phyloP scores from a whole-genome alignment of 2,329 filamentous ascomycete genomes.

The Xylariaceae sp. region DNA sequence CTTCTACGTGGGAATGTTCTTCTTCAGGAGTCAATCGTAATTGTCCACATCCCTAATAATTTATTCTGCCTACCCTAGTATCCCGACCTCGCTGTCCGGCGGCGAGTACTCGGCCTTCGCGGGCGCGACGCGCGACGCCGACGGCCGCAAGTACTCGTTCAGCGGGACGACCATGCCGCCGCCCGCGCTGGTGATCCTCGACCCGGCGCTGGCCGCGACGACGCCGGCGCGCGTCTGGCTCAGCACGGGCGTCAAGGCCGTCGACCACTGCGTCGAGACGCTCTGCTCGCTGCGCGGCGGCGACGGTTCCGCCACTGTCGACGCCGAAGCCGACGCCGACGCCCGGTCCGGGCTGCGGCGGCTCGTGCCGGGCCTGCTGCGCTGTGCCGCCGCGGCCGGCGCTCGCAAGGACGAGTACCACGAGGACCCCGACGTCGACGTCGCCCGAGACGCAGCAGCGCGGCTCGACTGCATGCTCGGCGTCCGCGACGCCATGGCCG shows the following conservation, averaged over 20 bases:
- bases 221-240: slow-evolving; percentile 50
- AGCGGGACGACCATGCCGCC: slow-evolving; percentile 24
- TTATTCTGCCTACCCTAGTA: no score
- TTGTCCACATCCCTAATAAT: no score
- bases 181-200: slow-evolving; percentile 48
- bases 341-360: slow-evolving; percentile 11
- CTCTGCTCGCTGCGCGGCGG: slow-evolving; percentile 19
- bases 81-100: slow-evolving; percentile 29
- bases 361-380: slow-evolving; percentile 17
- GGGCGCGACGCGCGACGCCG: slow-evolving; percentile 21
- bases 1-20: no score
- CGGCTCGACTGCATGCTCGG: slow-evolving; percentile 41
- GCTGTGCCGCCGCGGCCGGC: slow-evolving; percentile 16
- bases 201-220: slow-evolving; percentile 41
- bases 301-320: slow-evolving; percentile 11
- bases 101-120: slow-evolving; percentile 28
- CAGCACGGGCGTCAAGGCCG: slow-evolving; percentile 38
- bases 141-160: slow-evolving; percentile 22
- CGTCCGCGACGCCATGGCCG: slow-evolving; percentile 44
- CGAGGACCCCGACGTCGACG: no score
- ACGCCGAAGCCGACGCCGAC: slow-evolving; percentile 14
- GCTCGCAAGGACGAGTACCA: no score
- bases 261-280: slow-evolving; percentile 27
- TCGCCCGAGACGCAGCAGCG: slow-evolving; percentile 35
- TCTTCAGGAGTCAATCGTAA: no score